These are phyloP conservation scores for Pythium dissimile DNA, from an alignment of 352 stramenopile species.

Conservation along the genomic window DNA sequence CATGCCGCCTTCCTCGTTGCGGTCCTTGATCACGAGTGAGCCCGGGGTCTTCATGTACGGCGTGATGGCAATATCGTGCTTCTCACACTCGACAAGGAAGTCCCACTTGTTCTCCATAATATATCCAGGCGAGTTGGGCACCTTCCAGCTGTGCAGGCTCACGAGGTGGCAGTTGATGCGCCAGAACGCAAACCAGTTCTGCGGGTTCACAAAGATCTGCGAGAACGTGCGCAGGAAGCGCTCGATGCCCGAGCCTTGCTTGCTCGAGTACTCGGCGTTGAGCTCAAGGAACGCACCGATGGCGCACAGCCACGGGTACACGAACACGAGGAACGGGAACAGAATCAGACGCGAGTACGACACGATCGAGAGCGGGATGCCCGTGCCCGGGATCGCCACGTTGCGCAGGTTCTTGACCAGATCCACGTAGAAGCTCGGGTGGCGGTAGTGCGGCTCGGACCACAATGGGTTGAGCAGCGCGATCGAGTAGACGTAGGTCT, in stretches of 20 bases:
- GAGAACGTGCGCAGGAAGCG: constrained; percentile 89
- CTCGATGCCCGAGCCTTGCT: constrained; percentile 73
- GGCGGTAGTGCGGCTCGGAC: constrained; percentile 95
- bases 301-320: constrained; percentile 86
- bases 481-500: constrained; percentile 95
- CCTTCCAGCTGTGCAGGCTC: constrained; percentile 93
- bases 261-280: constrained; percentile 52
- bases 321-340: constrained; percentile 84
- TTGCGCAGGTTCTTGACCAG: constrained; percentile 96
- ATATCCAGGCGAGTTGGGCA: constrained; percentile 89
- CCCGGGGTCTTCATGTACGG: constrained; percentile 90
- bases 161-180: constrained; percentile 95
- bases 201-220: constrained; percentile 77
- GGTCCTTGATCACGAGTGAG: constrained; percentile 96
- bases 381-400: constrained; percentile 96
- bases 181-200: constrained; percentile 99
- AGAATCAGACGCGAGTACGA: constrained; percentile 80
- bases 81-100: constrained; percentile 92
- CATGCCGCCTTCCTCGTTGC: constrained; percentile 97
- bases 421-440: constrained; percentile 93
- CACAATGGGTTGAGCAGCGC: constrained; percentile 93
- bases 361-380: constrained; percentile 90
- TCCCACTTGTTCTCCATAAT: constrained; percentile 99
- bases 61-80: constrained; percentile 90
- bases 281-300: constrained; percentile 81